Percentiles rank a stretch among this genome's conserved stretches.
Conservation (phyloP, 257 asterid species). For the Agastache rugosa region DNA sequence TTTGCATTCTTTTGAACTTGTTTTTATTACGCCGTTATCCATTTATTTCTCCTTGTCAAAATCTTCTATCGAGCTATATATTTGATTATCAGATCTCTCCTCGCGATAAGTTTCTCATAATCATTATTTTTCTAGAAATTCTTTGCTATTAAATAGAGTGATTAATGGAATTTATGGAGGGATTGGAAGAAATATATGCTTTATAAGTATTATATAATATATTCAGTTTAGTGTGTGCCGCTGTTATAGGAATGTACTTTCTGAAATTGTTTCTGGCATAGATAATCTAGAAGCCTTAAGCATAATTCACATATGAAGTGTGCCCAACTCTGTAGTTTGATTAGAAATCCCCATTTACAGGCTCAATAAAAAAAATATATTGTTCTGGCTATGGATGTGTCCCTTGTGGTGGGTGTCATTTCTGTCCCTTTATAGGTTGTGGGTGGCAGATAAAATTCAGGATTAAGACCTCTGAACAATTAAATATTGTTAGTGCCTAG, state of each 20-base stretch:
- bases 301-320: background rate
- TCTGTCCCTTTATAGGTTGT: background rate
- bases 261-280: background rate
- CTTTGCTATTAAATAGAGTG: background rate
- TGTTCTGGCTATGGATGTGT: background rate
- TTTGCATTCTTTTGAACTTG: background rate
- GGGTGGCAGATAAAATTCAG: background rate
- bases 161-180: slow-evolving; percentile 20
- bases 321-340: background rate
- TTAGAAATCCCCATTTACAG: background rate
- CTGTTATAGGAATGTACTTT: background rate
- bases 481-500: slow-evolving; percentile 18
- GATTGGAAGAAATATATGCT: background rate
- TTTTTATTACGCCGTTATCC: background rate
- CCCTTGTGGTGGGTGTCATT: background rate
- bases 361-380: background rate
- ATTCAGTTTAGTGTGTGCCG: background rate
- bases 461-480: background rate
- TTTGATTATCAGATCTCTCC: slow-evolving; percentile 11
- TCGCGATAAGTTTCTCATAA: background rate
- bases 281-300: slow-evolving; percentile 11
- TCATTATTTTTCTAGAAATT: background rate
- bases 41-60: background rate
- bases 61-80: background rate
- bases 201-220: background rate